A percentile compares a stretch with the other conserved stretches of the same genome.
Conservation (phyloP, 768 basidiomycete species). For the Obba rivulosa region DNA sequence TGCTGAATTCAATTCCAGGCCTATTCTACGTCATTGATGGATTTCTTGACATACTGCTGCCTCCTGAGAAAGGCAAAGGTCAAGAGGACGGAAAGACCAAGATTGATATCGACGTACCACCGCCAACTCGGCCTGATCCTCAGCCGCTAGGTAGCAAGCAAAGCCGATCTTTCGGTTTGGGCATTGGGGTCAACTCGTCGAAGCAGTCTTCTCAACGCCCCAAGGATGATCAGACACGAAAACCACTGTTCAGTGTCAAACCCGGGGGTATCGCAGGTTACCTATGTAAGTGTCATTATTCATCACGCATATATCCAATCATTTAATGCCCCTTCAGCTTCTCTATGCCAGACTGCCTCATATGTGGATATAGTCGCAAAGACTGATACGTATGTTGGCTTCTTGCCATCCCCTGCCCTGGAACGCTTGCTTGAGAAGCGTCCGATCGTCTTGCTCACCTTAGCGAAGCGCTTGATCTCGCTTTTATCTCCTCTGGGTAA, state of each 20-base stretch:
- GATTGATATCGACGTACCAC: neutral
- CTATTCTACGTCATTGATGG: conserved; percentile 96
- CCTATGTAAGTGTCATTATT: conserved; percentile 47
- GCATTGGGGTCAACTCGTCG: conserved; percentile 3
- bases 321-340: conserved; percentile 43
- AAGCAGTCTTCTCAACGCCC: conserved; percentile 8
- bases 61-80: conserved; percentile 28
- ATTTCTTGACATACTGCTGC: conserved; percentile 86
- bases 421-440: conserved; percentile 88
- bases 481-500: conserved; percentile 87
- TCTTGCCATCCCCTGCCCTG: conserved; percentile 81
- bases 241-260: conserved; percentile 89
- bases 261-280: conserved; percentile 98
- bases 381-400: conserved; percentile 98
- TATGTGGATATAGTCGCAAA: conserved; percentile 97
- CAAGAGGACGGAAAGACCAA: conserved; percentile 6
- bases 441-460: conserved; percentile 91
- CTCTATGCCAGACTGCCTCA: conserved; percentile 85
- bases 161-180: neutral
- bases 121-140: neutral
- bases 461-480: conserved; percentile 95
- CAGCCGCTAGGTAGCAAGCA: neutral
- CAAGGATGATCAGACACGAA: conserved; percentile 38
- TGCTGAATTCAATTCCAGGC: conserved; percentile 33
- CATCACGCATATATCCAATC: neutral